These are phyloP conservation scores for Parasitella parasitica DNA, from an alignment of 371 early-diverging fungal genomes.

Conservation along the genomic window DNA sequence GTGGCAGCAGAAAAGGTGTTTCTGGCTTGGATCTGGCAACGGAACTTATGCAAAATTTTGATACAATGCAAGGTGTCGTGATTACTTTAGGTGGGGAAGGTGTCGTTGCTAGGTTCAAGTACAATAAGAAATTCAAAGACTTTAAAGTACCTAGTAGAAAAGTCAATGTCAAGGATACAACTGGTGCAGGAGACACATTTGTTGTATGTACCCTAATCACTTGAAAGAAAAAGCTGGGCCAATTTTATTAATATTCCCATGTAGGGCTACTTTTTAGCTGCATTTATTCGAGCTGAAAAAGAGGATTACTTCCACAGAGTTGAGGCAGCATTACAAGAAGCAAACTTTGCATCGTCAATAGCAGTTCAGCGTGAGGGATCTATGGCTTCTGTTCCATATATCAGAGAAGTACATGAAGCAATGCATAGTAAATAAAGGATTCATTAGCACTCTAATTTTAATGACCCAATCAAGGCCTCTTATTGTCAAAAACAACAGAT, in stretches of 20 bases:
- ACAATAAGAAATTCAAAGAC: conserved; percentile 30
- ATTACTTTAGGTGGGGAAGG: conserved; percentile 79
- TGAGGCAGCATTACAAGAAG: conserved; percentile 45
- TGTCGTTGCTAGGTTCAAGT: conserved; percentile 51
- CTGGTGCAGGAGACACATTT: conserved; percentile 86
- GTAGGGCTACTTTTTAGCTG: conserved; percentile 78
- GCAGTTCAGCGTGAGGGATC: conserved; percentile 61
- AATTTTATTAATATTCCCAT: not conserved
- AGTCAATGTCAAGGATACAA: conserved; percentile 66
- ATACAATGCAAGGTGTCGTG: conserved; percentile 58
- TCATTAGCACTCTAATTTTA: conserved; percentile 1
- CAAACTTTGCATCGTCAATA: conserved; percentile 59
- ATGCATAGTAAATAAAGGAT: conserved; percentile 4
- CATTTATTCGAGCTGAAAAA: conserved; percentile 47
- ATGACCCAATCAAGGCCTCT: conserved; percentile 10
- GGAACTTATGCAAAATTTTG: conserved; percentile 38
- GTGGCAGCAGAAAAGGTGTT: conserved; percentile 13
- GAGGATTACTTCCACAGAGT: conserved; percentile 43
- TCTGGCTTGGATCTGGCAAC: conserved; percentile 39
- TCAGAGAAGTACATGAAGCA: conserved; percentile 37
- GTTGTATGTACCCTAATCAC: conserved; percentile 50
- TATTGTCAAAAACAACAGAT: not conserved
- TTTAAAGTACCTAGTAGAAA: conserved; percentile 46
- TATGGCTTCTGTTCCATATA: conserved; percentile 62
- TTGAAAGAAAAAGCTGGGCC: no score